Evolutionary conservation across 441 rosid species (phyloP).

Genomic region (Brassica balearica): DNA sequence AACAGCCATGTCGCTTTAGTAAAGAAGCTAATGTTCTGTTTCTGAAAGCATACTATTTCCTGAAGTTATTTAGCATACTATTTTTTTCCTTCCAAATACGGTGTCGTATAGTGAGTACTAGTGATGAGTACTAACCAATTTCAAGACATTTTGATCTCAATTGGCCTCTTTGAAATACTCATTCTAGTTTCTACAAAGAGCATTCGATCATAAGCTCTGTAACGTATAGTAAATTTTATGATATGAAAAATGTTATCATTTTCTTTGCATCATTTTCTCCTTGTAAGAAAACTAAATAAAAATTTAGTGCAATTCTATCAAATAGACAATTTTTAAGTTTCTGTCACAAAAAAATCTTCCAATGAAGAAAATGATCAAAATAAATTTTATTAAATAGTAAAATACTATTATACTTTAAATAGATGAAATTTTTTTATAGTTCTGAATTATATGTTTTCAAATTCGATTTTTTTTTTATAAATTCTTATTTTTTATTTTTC

Average conservation of each 20-base stretch:
- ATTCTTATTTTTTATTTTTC: no score
- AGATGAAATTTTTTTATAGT: no score
- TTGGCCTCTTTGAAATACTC: conserved; percentile 36
- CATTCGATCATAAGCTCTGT: conserved; percentile 43
- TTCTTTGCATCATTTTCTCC: not conserved
- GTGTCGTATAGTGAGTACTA: not conserved
- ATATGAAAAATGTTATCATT: conserved; percentile 24
- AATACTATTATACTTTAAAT: no score
- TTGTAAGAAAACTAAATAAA: not conserved
- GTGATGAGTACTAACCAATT: not conserved
- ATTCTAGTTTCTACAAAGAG: conserved; percentile 37
- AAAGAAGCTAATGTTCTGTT: no score
- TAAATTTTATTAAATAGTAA: no score
- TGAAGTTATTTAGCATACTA: not conserved
- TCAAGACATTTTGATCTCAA: conserved; percentile 38
- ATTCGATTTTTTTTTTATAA: no score
- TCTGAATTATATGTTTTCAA: no score
- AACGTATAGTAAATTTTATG: conserved; percentile 29
- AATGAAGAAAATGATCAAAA: no score
- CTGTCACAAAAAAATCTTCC: no score
- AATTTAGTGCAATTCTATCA: no score
- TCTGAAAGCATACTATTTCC: no score
- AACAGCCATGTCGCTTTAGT: conserved; percentile 29
- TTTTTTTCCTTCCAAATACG: conserved; percentile 3
- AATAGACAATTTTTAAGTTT: no score